Evolutionary conservation across 352 stramenopile species (phyloP).

Genomic region (Globisporangium polare): DNA sequence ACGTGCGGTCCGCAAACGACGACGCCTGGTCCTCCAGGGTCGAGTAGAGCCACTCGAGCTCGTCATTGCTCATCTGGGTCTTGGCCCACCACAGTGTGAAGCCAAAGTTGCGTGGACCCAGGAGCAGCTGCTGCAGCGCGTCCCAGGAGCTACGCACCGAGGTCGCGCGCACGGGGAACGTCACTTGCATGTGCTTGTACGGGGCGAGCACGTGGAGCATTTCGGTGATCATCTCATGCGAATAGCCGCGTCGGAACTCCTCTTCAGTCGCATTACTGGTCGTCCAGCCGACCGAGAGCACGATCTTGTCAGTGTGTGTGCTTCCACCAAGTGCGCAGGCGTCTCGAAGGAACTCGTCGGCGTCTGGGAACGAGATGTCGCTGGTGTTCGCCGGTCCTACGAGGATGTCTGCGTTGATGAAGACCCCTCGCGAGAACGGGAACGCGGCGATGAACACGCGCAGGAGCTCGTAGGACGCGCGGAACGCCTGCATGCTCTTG

Average conservation of each 20-base stretch:
- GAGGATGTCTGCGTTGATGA: slow-evolving; percentile 72
- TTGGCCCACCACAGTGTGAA: slow-evolving; percentile 74
- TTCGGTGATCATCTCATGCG: slow-evolving; percentile 43
- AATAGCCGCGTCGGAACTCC: slow-evolving; percentile 50
- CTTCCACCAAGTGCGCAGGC: slow-evolving; percentile 26
- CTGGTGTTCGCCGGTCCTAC: slow-evolving; percentile 35
- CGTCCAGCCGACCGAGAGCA: slow-evolving; percentile 72
- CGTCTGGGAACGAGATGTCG: slow-evolving; percentile 35
- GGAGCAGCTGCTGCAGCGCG: slow-evolving; percentile 39
- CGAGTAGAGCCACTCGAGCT: slow-evolving; percentile 60
- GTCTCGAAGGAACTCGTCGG: slow-evolving; percentile 37
- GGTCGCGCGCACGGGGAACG: slow-evolving; percentile 62
- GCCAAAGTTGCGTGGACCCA: slow-evolving; percentile 30
- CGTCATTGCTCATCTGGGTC: slow-evolving; percentile 39
- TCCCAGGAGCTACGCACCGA: slow-evolving; percentile 55
- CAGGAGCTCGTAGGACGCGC: slow-evolving; percentile 26
- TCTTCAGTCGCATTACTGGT: slow-evolving; percentile 51
- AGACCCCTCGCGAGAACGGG: slow-evolving; percentile 48
- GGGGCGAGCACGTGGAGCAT: slow-evolving; percentile 49
- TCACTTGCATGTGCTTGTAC: slow-evolving; percentile 45
- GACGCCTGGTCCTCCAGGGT: slow-evolving; percentile 34
- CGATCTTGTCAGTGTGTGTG: slow-evolving; percentile 50
- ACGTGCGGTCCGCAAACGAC: slow-evolving; percentile 40
- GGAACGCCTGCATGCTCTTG: slow-evolving; percentile 56
- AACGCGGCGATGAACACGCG: slow-evolving; percentile 35